Base-by-base conservation (phyloP, 1,284 basidiomycete species). In the Cryptococcus sp. region DNA sequence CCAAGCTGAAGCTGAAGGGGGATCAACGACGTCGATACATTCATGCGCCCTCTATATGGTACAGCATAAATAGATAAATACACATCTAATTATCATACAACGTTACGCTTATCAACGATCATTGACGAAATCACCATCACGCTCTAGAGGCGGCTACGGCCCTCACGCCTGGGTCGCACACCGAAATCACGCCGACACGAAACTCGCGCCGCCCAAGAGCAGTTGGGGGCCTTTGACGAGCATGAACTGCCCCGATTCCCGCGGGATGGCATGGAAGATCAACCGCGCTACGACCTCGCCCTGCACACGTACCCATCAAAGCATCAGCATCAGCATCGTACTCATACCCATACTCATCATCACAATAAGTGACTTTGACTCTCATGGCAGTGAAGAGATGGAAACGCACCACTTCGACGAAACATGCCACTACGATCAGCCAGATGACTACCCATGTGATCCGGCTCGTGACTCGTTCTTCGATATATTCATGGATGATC, bases 371-470 rank as follows among this genome's bases (percentile, higher is more conserved):
- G 2, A 40, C 8, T 30, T 3, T 16, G 48, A 41, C 15, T 27
- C 23, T 49, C 38, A 55, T 47, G 17, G 48, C 46, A n/a, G 49
- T 51, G 27, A 43, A 39, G 53, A 52, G 40, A 49, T 20, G 25
- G 20, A 19, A 38, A 66, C 68, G 54, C 55, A 69, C 71, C 38
- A 65, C 55, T 58, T 70, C 75, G 5, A 76, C 92, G 19, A 94
- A 76, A 74, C 89, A 89, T 5, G 91, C 93, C 0, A 88, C 86
- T 20, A 93, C 87, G 70, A 96, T 96, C 42, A 97, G 82, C 86
- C 91, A 94, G 67, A 97, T 97, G 63, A 97, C 87, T 65, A 95
- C 91, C 91, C 91, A 93, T 4, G 91, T 93, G 67, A 94, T 91
- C n/a, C 90, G 82, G 68, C 92, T 87, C 89, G 94, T 95, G 10